Conservation (phyloP, 2,329 filamentous ascomycete genomes). For the Ophiocordyceps camponoti-floridani region DNA sequence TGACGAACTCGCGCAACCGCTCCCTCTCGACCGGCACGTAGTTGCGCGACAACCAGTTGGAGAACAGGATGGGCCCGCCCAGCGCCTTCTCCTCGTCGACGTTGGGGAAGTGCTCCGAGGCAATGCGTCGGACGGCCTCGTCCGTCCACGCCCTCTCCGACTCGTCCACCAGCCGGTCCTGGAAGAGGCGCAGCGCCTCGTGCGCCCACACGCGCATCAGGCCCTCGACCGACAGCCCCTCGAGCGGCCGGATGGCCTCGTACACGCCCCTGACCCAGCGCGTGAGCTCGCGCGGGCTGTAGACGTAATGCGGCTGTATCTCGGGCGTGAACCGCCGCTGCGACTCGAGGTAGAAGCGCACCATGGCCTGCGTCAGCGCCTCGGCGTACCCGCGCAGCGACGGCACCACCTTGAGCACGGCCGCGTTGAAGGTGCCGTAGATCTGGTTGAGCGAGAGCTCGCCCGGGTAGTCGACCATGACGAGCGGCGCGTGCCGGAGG, state of each 20-base stretch:
- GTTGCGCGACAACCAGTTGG: constrained; percentile 98
- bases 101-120: constrained; percentile 83
- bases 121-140: constrained; percentile 70
- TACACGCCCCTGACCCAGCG: constrained; percentile 96
- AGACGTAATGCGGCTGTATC: constrained; percentile 97
- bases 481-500: constrained; percentile 87
- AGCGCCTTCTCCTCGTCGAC: constrained; percentile 82
- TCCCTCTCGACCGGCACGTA: constrained; percentile 95
- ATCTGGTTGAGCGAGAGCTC: constrained; percentile 91
- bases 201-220: constrained; percentile 96
- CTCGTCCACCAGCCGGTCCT: constrained; percentile 87
- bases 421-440: constrained; percentile 94
- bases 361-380: constrained; percentile 90
- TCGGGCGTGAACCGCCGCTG: constrained; percentile 88
- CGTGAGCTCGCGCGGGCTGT: constrained; percentile 95
- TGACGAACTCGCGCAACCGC: constrained; percentile 89
- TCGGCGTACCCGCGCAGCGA: constrained; percentile 90
- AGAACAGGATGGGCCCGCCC: constrained; percentile 87
- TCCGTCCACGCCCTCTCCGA: constrained; percentile 93
- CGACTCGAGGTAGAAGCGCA: constrained; percentile 86
- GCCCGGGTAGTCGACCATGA: constrained; percentile 99
- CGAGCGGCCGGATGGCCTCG: constrained; percentile 84
- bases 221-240: constrained; percentile 74
- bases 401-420: constrained; percentile 91
- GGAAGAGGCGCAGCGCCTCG: constrained; percentile 88